Base-by-base conservation (phyloP, 176 grass and related monocot genomes). In the Leersia perrieri region DNA sequence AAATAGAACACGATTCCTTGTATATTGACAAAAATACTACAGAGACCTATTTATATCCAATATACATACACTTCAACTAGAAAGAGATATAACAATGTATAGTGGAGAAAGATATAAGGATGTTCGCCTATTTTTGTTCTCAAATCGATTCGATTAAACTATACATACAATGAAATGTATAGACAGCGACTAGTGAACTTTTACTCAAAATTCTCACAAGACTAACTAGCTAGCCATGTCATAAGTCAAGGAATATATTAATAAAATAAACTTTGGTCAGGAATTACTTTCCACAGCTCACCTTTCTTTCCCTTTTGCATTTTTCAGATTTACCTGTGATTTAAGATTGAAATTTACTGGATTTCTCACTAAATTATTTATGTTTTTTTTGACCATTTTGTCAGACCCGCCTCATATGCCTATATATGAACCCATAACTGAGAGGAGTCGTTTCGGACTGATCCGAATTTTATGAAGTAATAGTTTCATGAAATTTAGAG, bases 1-100 rank as follows among this genome's bases (percentile, higher is more conserved):
- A 64, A 82, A 63, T 26, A 60, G 38, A 82, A 82, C 64, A 38
- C 2, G 80, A 63, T 82, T 73, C 69, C 44, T 62, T 72, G n/a
- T n/a, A 20, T 44, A 30, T 45, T 69, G 35, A 45, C 23, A 63
- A 42, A 42, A 41, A 60, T 26, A 45, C n/a, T 3, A 58, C 20
- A 63, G 32, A 63, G 11, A 45, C 38, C 55, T 20, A 45, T 16
- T 63, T 40, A 72, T 44, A n/a, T n/a, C n/a, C 18, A 4, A 31
- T n/a, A 41, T 31, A 47, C 27, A 18, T 18, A 72, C 40, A 42
- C 5, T 25, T 7, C 4, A 29, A 3, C 15, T 72, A 32, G 36
- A 63, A 72, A 81, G 26, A 29, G 8, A 33, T n/a, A 58, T 3
- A 38, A n/a, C 20, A 63, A 63, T 23, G 33, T 82, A 47, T 47